Percentiles rank a stretch among this genome's conserved stretches.
phyloP scores from a whole-genome alignment of 176 grass and related monocot species.

The Paspalum vaginatum region DNA sequence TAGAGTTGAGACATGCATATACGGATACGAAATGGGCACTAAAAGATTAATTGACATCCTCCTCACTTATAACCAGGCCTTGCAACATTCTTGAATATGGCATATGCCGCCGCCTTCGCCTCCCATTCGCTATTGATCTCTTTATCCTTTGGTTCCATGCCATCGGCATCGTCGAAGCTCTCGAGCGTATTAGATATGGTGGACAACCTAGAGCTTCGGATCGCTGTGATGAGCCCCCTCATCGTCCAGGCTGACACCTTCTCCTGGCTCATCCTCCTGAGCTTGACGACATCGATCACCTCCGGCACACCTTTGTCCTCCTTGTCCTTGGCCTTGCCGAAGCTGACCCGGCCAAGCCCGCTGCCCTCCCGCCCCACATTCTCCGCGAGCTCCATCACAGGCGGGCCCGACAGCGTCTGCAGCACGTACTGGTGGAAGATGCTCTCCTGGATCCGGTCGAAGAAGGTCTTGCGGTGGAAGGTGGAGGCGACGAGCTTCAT shows the following conservation, averaged over 20 bases:
- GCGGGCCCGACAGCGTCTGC: constrained; percentile 75
- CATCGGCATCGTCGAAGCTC: constrained; percentile 71
- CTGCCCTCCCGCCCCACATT: constrained; percentile 64
- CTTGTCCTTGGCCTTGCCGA: constrained; percentile 62
- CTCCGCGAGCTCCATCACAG: constrained; percentile 83
- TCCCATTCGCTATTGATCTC: constrained; percentile 90
- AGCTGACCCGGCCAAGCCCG: constrained; percentile 56
- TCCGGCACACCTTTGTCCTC: constrained; percentile 54
- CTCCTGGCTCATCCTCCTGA: constrained; percentile 84
- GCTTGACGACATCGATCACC: constrained; percentile 68
- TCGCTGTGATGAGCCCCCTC: constrained; percentile 74
- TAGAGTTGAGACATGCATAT: constrained; percentile 17
- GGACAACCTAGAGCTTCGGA: constrained; percentile 71
- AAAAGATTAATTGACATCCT: not conserved
- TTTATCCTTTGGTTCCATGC: constrained; percentile 69
- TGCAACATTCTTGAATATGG: constrained; percentile 92
- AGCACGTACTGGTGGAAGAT: constrained; percentile 93
- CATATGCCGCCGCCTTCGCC: constrained; percentile 64
- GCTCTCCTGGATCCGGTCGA: constrained; percentile 95
- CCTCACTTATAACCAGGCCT: constrained; percentile 69
- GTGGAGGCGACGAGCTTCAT: constrained; percentile 92
- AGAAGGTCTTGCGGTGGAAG: constrained; percentile 90
- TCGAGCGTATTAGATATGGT: constrained; percentile 85
- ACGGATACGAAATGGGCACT: constrained; percentile 10
- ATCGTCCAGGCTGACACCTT: constrained; percentile 96